phyloP scores from a whole-genome alignment of 345 rosid species.

The Acer yangbiense region DNA sequence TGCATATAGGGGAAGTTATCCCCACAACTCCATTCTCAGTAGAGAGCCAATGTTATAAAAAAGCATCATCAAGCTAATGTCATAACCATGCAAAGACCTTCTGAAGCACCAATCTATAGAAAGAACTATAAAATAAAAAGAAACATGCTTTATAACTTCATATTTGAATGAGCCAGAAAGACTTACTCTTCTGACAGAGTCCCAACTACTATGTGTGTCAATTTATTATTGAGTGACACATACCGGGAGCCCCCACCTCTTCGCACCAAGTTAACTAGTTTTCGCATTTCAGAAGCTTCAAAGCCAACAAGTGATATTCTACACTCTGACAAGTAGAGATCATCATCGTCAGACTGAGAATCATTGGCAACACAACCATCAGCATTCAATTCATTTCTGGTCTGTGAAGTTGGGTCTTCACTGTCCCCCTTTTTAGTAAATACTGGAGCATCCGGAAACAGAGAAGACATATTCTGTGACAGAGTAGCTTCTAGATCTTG shows the following conservation, averaged over 20 bases:
- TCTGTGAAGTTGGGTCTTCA: constrained; percentile 40
- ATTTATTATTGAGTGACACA: constrained; percentile 56
- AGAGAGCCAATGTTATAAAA: not conserved
- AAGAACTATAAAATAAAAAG: constrained; percentile 18
- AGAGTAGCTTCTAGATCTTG: constrained; percentile 73
- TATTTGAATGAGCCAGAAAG: constrained; percentile 12
- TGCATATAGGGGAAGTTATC: constrained; percentile 2
- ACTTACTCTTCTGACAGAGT: constrained; percentile 85
- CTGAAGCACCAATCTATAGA: not conserved
- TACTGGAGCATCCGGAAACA: constrained; percentile 48
- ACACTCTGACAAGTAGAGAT: constrained; percentile 89
- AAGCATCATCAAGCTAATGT: constrained; percentile 8
- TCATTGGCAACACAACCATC: constrained; percentile 70
- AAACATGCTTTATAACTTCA: constrained; percentile 6
- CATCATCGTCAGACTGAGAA: constrained; percentile 77
- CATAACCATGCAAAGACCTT: constrained; percentile 2
- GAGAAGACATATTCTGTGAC: constrained; percentile 63
- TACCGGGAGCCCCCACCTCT: constrained; percentile 89
- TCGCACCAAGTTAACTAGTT: constrained; percentile 70
- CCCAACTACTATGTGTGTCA: constrained; percentile 91
- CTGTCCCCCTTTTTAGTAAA: constrained; percentile 41
- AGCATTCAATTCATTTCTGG: constrained; percentile 43
- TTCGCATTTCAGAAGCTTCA: constrained; percentile 81
- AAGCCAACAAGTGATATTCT: constrained; percentile 77
- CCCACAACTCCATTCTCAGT: constrained; percentile 7